Percentiles rank a stretch among this genome's conserved stretches.
Evolutionary conservation across 805 yeast genomes (phyloP).

Genomic region (Metschnikowia santaceciliae): DNA sequence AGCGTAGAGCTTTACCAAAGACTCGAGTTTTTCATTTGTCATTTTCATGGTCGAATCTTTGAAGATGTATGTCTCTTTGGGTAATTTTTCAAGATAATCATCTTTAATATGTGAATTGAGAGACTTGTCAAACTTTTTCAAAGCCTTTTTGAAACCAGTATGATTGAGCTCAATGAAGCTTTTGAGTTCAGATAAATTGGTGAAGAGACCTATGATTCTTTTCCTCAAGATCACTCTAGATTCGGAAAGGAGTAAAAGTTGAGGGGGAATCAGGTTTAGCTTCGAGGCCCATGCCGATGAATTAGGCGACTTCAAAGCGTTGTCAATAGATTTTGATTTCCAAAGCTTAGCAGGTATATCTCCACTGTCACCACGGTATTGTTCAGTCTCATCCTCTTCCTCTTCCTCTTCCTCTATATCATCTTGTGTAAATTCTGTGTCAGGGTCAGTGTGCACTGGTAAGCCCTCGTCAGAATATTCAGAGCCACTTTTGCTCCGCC

Average conservation of each 20-base stretch:
- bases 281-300: constrained; percentile 20
- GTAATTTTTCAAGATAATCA: constrained; percentile 44
- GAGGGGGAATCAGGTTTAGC: constrained; percentile 15
- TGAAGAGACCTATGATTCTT: constrained; percentile 41
- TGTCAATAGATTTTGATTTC: constrained; percentile 29
- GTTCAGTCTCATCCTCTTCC: constrained; percentile 11
- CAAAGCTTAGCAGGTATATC: constrained; percentile 7
- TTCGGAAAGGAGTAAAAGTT: constrained; percentile 30
- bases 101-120: constrained; percentile 42
- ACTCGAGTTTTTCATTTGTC: constrained; percentile 31
- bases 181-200: constrained; percentile 46
- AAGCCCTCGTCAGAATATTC: constrained; percentile 19
- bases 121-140: constrained; percentile 52
- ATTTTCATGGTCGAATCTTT: constrained; percentile 26
- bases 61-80: constrained; percentile 39
- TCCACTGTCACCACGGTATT: constrained; percentile 7
- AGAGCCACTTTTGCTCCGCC: constrained; percentile 14
- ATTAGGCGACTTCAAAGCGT: constrained; percentile 35
- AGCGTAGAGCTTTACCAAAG: constrained; percentile 30
- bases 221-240: constrained; percentile 48
- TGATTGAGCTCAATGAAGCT: constrained; percentile 49
- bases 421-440: constrained; percentile 32
- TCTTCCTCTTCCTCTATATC: constrained; percentile 11
- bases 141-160: constrained; percentile 51
- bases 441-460: constrained; percentile 28